phyloP scores from a whole-genome alignment of 2,329 filamentous ascomycete genomes.

The Talaromyces sp. region DNA sequence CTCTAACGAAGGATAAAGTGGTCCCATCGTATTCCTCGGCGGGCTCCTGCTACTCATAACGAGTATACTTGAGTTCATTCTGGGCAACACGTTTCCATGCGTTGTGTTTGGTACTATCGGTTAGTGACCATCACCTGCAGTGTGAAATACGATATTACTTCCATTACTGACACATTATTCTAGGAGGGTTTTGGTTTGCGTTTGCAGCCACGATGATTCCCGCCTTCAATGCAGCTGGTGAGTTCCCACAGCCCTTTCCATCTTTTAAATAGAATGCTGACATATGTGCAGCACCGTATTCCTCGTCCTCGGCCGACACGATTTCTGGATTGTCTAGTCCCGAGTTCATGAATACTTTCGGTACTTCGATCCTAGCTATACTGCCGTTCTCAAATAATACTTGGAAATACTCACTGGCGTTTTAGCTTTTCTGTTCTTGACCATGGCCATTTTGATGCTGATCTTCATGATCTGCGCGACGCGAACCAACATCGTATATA shows the following conservation, averaged over 20 bases:
- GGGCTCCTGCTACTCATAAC: slow-evolving; percentile 54
- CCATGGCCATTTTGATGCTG: slow-evolving; percentile 64
- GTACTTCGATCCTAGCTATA: neutral
- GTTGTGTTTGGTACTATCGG: slow-evolving; percentile 57
- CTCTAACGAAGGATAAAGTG: neutral
- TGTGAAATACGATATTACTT: neutral
- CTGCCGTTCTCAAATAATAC: neutral
- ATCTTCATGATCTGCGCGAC: slow-evolving; percentile 67
- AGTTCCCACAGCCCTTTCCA: slow-evolving; percentile 24
- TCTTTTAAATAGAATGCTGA: neutral
- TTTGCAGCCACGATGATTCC: slow-evolving; percentile 57
- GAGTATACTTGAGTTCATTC: slow-evolving; percentile 55
- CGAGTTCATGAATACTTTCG: neutral
- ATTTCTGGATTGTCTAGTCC: slow-evolving; percentile 24
- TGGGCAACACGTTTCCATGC: slow-evolving; percentile 59
- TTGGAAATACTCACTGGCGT: slow-evolving; percentile 12
- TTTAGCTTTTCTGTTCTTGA: slow-evolving; percentile 58
- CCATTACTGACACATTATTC: neutral
- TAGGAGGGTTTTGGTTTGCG: slow-evolving; percentile 53
- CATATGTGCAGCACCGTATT: slow-evolving; percentile 24
- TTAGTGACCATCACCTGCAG: slow-evolving; percentile 21
- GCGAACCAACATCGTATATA: slow-evolving; percentile 69
- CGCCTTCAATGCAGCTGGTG: slow-evolving; percentile 50
- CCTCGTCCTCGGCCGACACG: slow-evolving; percentile 27
- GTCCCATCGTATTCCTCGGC: slow-evolving; percentile 28